phyloP scores from a whole-genome alignment of 2,329 filamentous ascomycete species.

The Madurella mycetomatis region DNA sequence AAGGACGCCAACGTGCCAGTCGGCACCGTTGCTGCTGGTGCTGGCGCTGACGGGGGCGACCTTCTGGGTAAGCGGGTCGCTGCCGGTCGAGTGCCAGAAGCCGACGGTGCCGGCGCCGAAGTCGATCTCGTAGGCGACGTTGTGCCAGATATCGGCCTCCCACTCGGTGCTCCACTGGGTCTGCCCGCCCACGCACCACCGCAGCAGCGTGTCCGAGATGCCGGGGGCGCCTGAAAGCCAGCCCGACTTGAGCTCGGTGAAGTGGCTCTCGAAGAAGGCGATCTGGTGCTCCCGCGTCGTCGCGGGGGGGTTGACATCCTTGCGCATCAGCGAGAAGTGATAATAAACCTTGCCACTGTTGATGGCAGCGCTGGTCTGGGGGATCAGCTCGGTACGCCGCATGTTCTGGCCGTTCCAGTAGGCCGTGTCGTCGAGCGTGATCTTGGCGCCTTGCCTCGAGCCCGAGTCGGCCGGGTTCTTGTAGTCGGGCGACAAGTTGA shows the following conservation, averaged over 20 bases:
- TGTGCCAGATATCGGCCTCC: constrained; percentile 65
- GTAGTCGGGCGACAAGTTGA: constrained; percentile 55
- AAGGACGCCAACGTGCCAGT: constrained; percentile 70
- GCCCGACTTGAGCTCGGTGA: constrained; percentile 70
- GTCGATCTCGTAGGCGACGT: constrained; percentile 70
- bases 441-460: constrained; percentile 61
- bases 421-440: constrained; percentile 59
- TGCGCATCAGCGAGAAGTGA: constrained; percentile 64
- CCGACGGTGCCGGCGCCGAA: constrained; percentile 58
- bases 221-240: constrained; percentile 48
- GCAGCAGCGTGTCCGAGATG: constrained; percentile 49
- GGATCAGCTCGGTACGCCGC: constrained; percentile 70
- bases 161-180: constrained; percentile 61
- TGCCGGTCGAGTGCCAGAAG: constrained; percentile 67
- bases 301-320: constrained; percentile 55
- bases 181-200: constrained; percentile 59
- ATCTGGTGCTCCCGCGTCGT: constrained; percentile 63
- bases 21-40: constrained; percentile 62
- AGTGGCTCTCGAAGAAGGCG: constrained; percentile 62
- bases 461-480: constrained; percentile 62
- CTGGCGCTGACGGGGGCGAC: constrained; percentile 56
- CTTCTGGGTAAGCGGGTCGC: constrained; percentile 51
- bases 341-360: constrained; percentile 65
- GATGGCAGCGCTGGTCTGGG: constrained; percentile 62
- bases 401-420: constrained; percentile 71